These are phyloP conservation scores for Backusella australiensis DNA, from an alignment of 192 early-diverging fungal species.

Conservation along the genomic window DNA sequence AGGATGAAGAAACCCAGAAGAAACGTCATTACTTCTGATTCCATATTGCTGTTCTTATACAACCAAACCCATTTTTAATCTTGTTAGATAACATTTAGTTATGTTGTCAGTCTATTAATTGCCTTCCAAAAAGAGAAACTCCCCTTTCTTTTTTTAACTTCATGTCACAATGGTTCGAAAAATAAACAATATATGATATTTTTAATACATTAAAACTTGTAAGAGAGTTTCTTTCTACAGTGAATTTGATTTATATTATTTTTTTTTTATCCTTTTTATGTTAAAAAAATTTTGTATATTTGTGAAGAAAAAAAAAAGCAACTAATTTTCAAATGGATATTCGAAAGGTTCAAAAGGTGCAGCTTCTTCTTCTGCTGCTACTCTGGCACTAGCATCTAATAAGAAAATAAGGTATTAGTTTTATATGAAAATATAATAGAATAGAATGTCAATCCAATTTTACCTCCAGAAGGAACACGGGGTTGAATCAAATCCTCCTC, in stretches of 20 bases:
- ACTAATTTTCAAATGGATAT: constrained; percentile 73
- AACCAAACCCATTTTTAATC: no score
- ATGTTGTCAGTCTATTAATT: no score
- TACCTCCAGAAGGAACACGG: constrained; percentile 38
- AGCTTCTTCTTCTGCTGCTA: constrained; percentile 58
- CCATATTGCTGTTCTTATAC: no score
- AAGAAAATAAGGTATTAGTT: not conserved
- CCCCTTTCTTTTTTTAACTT: no score
- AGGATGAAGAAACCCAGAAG: no score
- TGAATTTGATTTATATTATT: not conserved
- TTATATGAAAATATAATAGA: no score
- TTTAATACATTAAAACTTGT: not conserved
- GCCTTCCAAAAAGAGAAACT: no score
- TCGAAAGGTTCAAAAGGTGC: constrained; percentile 79
- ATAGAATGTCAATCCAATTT: not conserved
- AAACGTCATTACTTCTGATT: no score
- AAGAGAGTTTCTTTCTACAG: not conserved
- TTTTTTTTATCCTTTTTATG: not conserved
- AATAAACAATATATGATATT: not conserved
- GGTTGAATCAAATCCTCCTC: constrained; percentile 81
- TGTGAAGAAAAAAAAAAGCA: not conserved
- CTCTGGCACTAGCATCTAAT: constrained; percentile 35
- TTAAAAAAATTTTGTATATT: not conserved
- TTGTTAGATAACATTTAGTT: no score
- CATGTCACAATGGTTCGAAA: not conserved